A percentile compares a stretch with the other conserved stretches of the same genome.
Conservation (phyloP, 345 rosid species). For the Linum usitatissimum region DNA sequence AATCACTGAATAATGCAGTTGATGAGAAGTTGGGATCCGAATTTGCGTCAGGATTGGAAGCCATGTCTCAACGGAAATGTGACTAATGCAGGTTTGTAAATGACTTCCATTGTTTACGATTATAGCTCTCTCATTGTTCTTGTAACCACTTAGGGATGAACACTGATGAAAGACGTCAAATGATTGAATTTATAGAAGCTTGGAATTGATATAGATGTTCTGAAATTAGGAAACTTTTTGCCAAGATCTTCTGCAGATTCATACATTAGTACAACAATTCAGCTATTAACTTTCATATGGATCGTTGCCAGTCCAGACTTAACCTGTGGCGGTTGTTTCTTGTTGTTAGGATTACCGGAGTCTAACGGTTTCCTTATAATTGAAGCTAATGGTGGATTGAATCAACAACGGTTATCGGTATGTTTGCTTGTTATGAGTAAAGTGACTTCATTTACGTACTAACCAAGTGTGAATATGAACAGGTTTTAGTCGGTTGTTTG, state of each 20-base stretch:
- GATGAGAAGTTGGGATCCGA: conserved; percentile 53
- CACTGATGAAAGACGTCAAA: background rate
- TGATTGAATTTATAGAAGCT: background rate
- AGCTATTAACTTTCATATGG: background rate
- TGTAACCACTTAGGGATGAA: background rate
- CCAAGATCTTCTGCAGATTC: background rate
- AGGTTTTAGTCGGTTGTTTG: background rate
- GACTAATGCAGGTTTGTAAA: conserved; percentile 44
- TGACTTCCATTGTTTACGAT: background rate
- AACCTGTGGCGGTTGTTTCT: conserved; percentile 11
- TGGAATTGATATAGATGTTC: background rate
- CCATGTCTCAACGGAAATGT: conserved; percentile 41
- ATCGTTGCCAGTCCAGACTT: background rate
- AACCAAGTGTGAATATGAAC: background rate
- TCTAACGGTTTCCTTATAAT: conserved; percentile 87
- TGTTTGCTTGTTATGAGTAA: conserved; percentile 18
- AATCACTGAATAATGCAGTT: conserved; percentile 39
- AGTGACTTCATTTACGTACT: background rate
- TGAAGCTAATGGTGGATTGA: conserved; percentile 96
- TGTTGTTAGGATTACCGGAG: conserved; percentile 39
- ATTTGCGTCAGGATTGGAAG: conserved; percentile 45
- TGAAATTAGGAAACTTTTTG: background rate
- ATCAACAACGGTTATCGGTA: conserved; percentile 97
- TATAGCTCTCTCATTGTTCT: background rate
- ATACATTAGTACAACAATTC: background rate